These are phyloP conservation scores for Sesbania bispinosa DNA, from an alignment of 306 rosid species.

Conservation along the genomic window DNA sequence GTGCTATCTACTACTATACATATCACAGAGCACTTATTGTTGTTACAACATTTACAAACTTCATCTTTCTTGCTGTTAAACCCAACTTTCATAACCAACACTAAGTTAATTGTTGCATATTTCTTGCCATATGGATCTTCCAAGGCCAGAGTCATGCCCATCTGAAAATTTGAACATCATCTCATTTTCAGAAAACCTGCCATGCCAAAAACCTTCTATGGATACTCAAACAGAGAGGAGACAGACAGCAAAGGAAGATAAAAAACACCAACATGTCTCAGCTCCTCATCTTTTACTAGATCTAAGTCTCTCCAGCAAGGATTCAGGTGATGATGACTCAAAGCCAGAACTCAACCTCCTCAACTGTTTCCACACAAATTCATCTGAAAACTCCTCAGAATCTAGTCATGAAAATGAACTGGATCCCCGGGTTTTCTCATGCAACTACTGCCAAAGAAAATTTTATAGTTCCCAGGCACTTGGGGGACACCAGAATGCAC, in stretches of 20 bases:
- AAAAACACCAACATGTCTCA: constrained; percentile 19
- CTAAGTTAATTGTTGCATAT: constrained; percentile 19
- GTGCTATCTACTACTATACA: constrained; percentile 51
- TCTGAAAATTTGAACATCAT: constrained; percentile 41
- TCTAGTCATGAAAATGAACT: constrained; percentile 35
- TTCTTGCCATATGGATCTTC: constrained; percentile 43
- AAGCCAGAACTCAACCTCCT: constrained; percentile 78
- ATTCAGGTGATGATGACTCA: constrained; percentile 34
- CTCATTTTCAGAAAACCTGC: constrained; percentile 34
- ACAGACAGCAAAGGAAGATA: no score
- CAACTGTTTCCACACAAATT: constrained; percentile 48
- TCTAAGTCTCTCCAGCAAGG: constrained; percentile 62
- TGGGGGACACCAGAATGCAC: constrained; percentile 98
- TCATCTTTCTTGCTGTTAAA: constrained; percentile 35
- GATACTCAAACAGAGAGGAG: no score
- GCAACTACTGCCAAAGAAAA: constrained; percentile 93
- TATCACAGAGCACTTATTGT: constrained; percentile 40
- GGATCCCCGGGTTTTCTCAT: constrained; percentile 84
- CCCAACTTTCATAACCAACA: constrained; percentile 26
- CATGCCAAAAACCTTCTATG: no score
- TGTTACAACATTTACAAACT: constrained; percentile 29
- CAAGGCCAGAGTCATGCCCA: constrained; percentile 32
- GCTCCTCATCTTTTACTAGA: constrained; percentile 42
- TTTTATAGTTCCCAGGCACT: constrained; percentile 96
- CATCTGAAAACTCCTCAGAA: constrained; percentile 38